Evolutionary conservation across 2,329 filamentous ascomycete species (phyloP).

Genomic region (Xylariaceae sp.): DNA sequence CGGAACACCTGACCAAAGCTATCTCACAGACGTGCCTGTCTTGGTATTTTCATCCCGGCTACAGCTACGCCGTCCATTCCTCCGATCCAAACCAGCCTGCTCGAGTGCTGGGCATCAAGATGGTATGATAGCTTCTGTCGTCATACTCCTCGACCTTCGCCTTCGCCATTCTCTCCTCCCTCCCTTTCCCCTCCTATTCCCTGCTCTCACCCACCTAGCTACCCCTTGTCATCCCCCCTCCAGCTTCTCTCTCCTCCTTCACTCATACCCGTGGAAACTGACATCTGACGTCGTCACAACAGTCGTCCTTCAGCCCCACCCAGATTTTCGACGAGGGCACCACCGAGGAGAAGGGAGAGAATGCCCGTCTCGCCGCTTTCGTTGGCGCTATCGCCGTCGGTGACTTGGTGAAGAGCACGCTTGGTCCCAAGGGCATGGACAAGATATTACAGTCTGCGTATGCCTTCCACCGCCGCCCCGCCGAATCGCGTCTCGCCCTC

Average conservation of each 20-base stretch:
- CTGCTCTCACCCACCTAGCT: too few relatives aligned
- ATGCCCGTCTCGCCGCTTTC: constrained; percentile 96
- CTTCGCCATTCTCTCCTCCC: too few relatives aligned
- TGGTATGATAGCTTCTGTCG: constrained; percentile 11
- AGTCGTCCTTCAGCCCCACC: constrained; percentile 73
- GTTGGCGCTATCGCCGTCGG: constrained; percentile 97
- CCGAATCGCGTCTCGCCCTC: not conserved
- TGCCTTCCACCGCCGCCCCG: constrained; percentile 33
- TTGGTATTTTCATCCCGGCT: not conserved
- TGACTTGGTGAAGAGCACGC: constrained; percentile 92
- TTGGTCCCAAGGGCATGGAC: constrained; percentile 98
- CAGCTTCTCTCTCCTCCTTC: too few relatives aligned
- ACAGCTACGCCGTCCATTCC: not conserved
- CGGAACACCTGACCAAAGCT: too few relatives aligned
- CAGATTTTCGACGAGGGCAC: constrained; percentile 98
- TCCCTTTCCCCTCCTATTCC: too few relatives aligned
- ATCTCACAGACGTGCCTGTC: not conserved
- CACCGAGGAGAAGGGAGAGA: constrained; percentile 96
- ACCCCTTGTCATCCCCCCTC: too few relatives aligned
- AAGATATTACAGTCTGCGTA: constrained; percentile 96
- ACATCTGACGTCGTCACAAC: constrained; percentile 3
- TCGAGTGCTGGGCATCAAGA: constrained; percentile 6
- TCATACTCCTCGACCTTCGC: too few relatives aligned
- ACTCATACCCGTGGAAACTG: too few relatives aligned
- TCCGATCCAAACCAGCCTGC: not conserved